Evolutionary conservation across 805 yeast genomes (phyloP).

Genomic region (Myxozyma mucilagina): DNA sequence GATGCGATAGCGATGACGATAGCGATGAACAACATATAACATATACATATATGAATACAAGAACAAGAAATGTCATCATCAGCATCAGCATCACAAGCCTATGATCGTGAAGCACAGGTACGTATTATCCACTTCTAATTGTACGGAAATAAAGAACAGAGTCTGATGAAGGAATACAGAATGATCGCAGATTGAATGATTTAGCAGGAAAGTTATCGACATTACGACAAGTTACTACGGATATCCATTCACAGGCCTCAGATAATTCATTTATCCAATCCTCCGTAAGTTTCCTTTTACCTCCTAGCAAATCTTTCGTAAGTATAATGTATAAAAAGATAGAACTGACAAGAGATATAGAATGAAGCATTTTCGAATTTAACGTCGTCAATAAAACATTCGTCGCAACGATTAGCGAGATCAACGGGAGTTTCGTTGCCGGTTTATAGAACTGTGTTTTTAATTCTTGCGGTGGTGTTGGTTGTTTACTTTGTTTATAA

Average conservation of each 20-base stretch:
- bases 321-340: too few relatives aligned
- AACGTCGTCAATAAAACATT: slow-evolving; percentile 46
- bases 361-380: slow-evolving; percentile 38
- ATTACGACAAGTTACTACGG: slow-evolving; percentile 65
- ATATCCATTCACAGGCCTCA: slow-evolving; percentile 63
- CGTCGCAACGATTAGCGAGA: slow-evolving; percentile 50
- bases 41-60: not conserved
- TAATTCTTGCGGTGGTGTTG: slow-evolving; percentile 19
- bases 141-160: not conserved
- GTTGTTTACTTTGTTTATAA: slow-evolving; percentile 22
- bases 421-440: slow-evolving; percentile 53
- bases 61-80: slow-evolving; percentile 19
- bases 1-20: too few relatives aligned
- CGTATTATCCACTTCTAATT: slow-evolving; percentile 4
- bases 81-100: slow-evolving; percentile 31
- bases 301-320: too few relatives aligned
- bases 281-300: slow-evolving; percentile 36
- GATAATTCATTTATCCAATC: slow-evolving; percentile 47
- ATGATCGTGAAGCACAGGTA: slow-evolving; percentile 39
- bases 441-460: slow-evolving; percentile 51
- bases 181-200: slow-evolving; percentile 61
- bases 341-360: not conserved
- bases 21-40: too few relatives aligned
- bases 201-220: slow-evolving; percentile 66
- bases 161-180: slow-evolving; percentile 41